Base-by-base conservation (phyloP, 1,284 basidiomycete genomes). In the Ganoderma sinense region DNA sequence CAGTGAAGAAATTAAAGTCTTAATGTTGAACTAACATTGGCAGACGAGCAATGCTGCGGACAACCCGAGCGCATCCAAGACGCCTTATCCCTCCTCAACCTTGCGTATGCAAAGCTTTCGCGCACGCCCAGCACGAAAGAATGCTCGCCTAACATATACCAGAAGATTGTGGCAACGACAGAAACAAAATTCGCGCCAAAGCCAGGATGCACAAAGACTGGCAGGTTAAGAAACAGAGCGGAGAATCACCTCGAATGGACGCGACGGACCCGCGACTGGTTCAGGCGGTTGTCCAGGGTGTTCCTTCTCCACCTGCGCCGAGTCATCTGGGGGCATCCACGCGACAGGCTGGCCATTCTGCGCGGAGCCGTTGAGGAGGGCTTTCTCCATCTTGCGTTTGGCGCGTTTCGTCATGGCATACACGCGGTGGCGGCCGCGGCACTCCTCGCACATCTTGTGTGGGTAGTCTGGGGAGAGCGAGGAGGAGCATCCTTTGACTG, bases 371-470 rank as follows among this genome's bases (percentile, higher is more conserved):
- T 73, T 78, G 11, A 84, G 71, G 0, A 82, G 82, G 1, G 82
- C 82, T 77, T 88, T 88, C 78, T 89, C 87, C 74, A 82, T 75
- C 76, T 87, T 88, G 68, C 86, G 78, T 70, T 84, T 83, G 7
- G 84, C 83, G 18, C 87, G 79, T 75, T 88, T 88, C 2, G 86
- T 87, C 62, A 75, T 84, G 18, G 86, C 87, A 63, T 89, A 89
- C 23, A 83, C 75, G 39, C 87, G 82, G 75, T 88, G 87, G 18
- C 85, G 82, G 45, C 82, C 82, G 31, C 87, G 80, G 79, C 87
- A 89, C 4, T 71, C 74, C 40, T 86, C 84, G 80, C 87, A 89
- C 87, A 88, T 88, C 78, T 85, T 88, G 75, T 80, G 84, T 6
- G 73, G 31, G 60, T 80, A 81, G 8, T 74, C 75, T 3, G 63